Evolutionary conservation across 768 basidiomycete genomes (phyloP).

Genomic region (Trametopsis cervina): DNA sequence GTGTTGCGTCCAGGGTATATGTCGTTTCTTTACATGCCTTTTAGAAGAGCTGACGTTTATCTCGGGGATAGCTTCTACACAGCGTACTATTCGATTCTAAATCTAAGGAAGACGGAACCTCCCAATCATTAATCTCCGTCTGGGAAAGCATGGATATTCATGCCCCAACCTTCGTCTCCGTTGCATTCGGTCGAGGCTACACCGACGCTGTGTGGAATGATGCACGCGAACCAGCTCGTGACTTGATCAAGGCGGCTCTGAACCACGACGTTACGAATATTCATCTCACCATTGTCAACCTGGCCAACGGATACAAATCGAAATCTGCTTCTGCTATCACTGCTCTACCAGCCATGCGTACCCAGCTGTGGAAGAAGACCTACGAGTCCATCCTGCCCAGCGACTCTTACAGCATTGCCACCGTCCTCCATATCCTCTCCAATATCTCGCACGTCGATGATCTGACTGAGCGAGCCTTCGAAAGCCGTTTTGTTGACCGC

Average conservation of each 20-base stretch:
- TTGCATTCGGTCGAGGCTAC: conserved; percentile 38
- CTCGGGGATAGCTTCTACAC: neutral
- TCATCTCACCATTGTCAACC: conserved; percentile 22
- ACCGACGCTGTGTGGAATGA: conserved; percentile 34
- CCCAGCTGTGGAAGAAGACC: conserved; percentile 61
- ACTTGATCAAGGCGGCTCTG: conserved; percentile 32
- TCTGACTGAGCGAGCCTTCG: conserved; percentile 48
- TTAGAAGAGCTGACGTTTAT: neutral
- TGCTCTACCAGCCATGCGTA: conserved; percentile 34
- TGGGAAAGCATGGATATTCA: conserved; percentile 44
- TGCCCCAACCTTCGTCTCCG: conserved; percentile 35
- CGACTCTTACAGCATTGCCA: conserved; percentile 52
- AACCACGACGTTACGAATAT: conserved; percentile 29
- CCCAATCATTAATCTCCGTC: conserved; percentile 29
- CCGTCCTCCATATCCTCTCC: conserved; percentile 52
- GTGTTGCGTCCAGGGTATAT: conserved; percentile 57
- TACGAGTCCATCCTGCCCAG: conserved; percentile 52
- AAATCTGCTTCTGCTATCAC: conserved; percentile 26
- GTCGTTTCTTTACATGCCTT: neutral
- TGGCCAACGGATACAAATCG: conserved; percentile 32
- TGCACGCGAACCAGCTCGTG: conserved; percentile 34
- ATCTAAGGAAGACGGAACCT: neutral
- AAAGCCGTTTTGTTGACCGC: conserved; percentile 27
- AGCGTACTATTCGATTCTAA: neutral
- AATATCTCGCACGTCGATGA: conserved; percentile 60